Evolutionary conservation across 768 basidiomycete species (phyloP).

Genomic region (Paxillus rubicundulus): DNA sequence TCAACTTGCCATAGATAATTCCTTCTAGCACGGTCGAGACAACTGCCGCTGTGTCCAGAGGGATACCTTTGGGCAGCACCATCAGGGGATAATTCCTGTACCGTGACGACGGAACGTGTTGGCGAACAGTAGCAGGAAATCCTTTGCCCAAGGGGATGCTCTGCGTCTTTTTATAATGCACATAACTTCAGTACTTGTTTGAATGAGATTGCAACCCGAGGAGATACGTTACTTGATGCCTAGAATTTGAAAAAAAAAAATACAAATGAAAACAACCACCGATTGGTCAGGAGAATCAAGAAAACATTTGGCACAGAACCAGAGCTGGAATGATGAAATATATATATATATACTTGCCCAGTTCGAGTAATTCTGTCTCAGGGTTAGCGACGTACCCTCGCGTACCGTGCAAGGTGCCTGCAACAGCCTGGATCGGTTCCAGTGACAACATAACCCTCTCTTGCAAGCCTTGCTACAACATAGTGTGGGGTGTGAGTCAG

Average conservation of each 20-base stretch:
- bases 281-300: not conserved
- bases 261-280: not conserved
- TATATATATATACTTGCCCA: too few relatives aligned
- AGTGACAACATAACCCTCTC: not conserved
- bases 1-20: conserved; percentile 23
- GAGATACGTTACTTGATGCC: not conserved
- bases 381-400: too few relatives aligned
- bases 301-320: not conserved
- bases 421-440: not conserved
- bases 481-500: too few relatives aligned
- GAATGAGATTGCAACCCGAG: not conserved
- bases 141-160: not conserved
- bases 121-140: not conserved
- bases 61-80: conserved; percentile 6
- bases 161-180: not conserved
- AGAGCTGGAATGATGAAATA: not conserved
- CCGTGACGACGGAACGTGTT: not conserved
- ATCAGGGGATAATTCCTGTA: not conserved
- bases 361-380: too few relatives aligned
- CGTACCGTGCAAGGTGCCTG: not conserved
- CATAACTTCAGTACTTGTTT: too few relatives aligned
- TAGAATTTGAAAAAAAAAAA: not conserved
- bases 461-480: too few relatives aligned
- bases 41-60: conserved; percentile 21
- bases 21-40: conserved; percentile 26